Base-by-base conservation (phyloP, 768 basidiomycete genomes). In the Rhodotorula graminis region DNA sequence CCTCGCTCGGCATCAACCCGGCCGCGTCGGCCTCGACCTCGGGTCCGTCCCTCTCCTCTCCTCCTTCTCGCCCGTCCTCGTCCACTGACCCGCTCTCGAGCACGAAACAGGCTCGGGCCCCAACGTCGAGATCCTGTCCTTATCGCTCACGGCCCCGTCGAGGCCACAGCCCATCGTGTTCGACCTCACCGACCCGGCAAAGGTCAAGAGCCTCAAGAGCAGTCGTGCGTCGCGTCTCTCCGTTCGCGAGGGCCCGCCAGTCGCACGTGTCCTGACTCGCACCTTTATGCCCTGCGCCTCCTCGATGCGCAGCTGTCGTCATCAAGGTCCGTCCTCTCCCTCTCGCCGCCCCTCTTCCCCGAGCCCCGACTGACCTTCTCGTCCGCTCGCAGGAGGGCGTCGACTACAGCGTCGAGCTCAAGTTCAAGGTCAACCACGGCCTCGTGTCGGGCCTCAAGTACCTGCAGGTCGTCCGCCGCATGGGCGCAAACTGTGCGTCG, bases 121-220 rank as follows among this genome's bases (percentile, higher is more conserved):
- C 9, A 44, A 92, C 90, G 85, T 92, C 67, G 85, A 88, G 8
- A 84, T 92, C 63, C 71, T 91, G 67, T 85, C 87, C 27, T 86
- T 98, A 27, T 90, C 91, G 80, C 87, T 98, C 86, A 4, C 88
- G 89, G 5, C 85, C 92, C 40, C 81, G 88, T 79, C 58, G 85
- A 76, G 89, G 84, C 83, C 83, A 79, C 57, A 74, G 46, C 75
- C 77, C 69, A 87, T 97, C 79, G 70, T 81, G 42, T 85, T 98
- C 73, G 83, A 95, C 81, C 82, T 96, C 52, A 84, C 82, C 8
- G 84, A 89, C 76, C 77, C 83, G 27, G 81, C 80, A 15, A 81
- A 78, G 72, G 74, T 87, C 18, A 83, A 85, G 1, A 84, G 86
- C 31, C 83, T 86, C 71, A 93, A 90, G 86, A 90, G 90, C 82